A percentile compares a stretch with the other conserved stretches of the same genome.
Evolutionary conservation across 75 land plant species (phyloP).

Genomic region (Sequoiadendron giganteum): DNA sequence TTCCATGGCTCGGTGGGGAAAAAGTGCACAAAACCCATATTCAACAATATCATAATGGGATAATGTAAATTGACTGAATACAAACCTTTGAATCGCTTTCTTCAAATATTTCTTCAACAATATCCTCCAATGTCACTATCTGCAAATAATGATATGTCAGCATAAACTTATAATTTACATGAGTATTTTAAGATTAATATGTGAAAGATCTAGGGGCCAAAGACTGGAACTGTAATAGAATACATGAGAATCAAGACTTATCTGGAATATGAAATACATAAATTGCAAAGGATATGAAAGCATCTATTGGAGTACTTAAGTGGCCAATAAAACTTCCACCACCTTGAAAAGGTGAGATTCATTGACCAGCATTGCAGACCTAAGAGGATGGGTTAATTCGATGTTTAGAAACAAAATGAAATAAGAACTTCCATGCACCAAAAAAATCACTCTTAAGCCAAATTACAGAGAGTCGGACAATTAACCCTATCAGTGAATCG

Average conservation of each 20-base stretch:
- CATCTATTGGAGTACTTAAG: not conserved
- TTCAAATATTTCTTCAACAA: conserved; percentile 98
- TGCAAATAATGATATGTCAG: conserved; percentile 17
- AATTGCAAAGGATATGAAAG: not conserved
- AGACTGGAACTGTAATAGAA: not conserved
- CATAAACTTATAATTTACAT: not conserved
- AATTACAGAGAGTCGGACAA: not conserved
- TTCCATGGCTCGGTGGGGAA: not conserved
- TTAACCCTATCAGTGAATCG: not conserved
- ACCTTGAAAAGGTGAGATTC: not conserved
- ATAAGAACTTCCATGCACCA: not conserved
- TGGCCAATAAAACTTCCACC: not conserved
- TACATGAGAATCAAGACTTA: not conserved
- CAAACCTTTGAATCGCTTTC: conserved; percentile 96
- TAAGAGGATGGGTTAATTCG: not conserved
- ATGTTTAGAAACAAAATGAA: not conserved
- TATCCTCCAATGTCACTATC: conserved; percentile 96
- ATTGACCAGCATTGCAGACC: not conserved
- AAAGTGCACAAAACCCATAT: not conserved
- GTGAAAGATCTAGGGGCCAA: not conserved
- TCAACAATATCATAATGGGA: not conserved
- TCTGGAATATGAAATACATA: not conserved
- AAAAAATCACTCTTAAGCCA: not conserved
- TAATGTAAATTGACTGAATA: not conserved
- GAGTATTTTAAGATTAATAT: not conserved